These are phyloP conservation scores for Fraxinus ornus DNA, from an alignment of 305 asterid genomes.

Conservation along the genomic window DNA sequence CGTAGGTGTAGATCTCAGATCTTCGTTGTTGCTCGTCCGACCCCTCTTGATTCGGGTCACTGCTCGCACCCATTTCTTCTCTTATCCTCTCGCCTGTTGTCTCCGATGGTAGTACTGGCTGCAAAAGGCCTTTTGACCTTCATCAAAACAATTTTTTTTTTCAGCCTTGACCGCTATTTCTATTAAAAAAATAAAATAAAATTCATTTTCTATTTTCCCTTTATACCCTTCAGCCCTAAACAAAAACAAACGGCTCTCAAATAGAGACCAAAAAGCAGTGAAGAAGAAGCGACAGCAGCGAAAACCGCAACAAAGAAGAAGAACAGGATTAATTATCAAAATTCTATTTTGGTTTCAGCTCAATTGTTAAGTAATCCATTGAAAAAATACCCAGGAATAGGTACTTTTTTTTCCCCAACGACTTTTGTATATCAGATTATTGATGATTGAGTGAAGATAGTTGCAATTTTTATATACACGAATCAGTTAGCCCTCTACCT, in stretches of 20 bases:
- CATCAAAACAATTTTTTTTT: neutral
- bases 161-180: neutral
- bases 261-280: too few relatives aligned
- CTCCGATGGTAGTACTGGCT: neutral
- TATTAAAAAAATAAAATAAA: too few relatives aligned
- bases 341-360: neutral
- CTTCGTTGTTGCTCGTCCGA: conserved; percentile 95
- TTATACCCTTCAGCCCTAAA: neutral
- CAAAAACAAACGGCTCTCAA: neutral
- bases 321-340: neutral
- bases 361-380: neutral
- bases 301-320: neutral
- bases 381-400: neutral
- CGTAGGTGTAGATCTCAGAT: conserved; percentile 94
- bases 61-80: conserved; percentile 60
- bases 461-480: neutral
- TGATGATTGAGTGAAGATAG: neutral
- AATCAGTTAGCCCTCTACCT: neutral
- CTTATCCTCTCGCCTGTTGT: neutral
- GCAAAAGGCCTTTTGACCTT: neutral
- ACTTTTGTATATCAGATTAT: neutral
- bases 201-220: neutral
- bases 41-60: conserved; percentile 76
- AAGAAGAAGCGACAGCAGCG: neutral
- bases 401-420: neutral